These are phyloP conservation scores for Eucalyptus globulus DNA, from an alignment of 345 rosid species.

Conservation along the genomic window DNA sequence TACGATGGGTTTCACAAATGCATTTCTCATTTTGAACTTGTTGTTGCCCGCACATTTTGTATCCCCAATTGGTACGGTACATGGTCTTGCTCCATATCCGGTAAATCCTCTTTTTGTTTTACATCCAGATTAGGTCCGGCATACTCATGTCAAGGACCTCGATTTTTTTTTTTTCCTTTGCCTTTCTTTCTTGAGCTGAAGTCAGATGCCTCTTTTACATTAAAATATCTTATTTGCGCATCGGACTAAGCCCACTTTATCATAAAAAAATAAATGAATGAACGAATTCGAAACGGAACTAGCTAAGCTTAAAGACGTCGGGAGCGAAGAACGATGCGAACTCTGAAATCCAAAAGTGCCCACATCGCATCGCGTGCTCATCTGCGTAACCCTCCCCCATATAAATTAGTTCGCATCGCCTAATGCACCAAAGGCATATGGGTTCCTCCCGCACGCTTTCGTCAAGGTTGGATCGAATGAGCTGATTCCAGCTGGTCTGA, in stretches of 20 bases:
- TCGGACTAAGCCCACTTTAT: neutral
- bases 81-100: fast-evolving
- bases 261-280: neutral
- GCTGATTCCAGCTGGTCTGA: neutral
- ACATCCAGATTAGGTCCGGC: neutral
- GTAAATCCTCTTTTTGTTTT: neutral
- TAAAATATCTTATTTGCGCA: neutral
- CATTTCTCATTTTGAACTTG: too few species aligned
- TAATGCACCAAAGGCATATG: neutral
- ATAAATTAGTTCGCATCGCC: neutral
- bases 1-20: fast-evolving
- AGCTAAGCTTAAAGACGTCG: neutral
- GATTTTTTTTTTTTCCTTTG: neutral
- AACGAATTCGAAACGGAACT: neutral
- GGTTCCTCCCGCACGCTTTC: neutral
- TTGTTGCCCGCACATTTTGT: fast-evolving
- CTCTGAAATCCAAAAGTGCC: neutral
- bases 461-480: neutral
- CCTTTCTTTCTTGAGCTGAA: neutral
- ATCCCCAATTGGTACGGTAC: too few species aligned
- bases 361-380: neutral
- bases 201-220: neutral
- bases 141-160: too few species aligned
- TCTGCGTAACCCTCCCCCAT: neutral
- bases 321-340: neutral